phyloP scores from a whole-genome alignment of 2,329 filamentous ascomycete genomes.

The Colletotrichum camelliae region DNA sequence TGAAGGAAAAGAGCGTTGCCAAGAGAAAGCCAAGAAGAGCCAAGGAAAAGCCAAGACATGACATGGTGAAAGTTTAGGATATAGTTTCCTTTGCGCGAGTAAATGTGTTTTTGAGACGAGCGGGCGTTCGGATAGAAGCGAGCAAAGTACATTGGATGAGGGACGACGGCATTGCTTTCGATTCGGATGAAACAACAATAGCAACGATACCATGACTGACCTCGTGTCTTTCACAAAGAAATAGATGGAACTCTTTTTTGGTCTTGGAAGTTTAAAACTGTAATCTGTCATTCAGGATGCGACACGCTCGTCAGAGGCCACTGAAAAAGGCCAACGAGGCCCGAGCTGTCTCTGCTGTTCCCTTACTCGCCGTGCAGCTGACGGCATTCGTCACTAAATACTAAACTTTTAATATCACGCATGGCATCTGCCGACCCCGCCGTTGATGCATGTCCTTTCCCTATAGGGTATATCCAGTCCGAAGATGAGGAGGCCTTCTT shows the following conservation, averaged over 20 bases:
- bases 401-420: background rate
- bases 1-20: background rate
- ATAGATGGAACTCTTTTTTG: background rate
- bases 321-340: too few relatives aligned
- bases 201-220: background rate
- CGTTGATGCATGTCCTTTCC: slow-evolving; percentile 10
- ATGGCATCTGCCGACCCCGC: background rate
- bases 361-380: background rate
- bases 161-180: background rate
- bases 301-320: background rate
- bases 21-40: background rate
- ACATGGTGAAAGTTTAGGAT: background rate
- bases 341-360: background rate
- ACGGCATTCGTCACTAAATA: background rate
- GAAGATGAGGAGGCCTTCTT: background rate
- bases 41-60: background rate
- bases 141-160: background rate
- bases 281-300: background rate
- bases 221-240: background rate
- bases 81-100: background rate
- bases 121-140: slow-evolving; percentile 2
- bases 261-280: background rate
- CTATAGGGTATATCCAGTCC: slow-evolving; percentile 19
- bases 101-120: slow-evolving; percentile 7
- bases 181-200: slow-evolving; percentile 4